A percentile compares a stretch with the other conserved stretches of the same genome.
Evolutionary conservation across 1,284 basidiomycete genomes (phyloP).

Genomic region (Pterulicium gracile): DNA sequence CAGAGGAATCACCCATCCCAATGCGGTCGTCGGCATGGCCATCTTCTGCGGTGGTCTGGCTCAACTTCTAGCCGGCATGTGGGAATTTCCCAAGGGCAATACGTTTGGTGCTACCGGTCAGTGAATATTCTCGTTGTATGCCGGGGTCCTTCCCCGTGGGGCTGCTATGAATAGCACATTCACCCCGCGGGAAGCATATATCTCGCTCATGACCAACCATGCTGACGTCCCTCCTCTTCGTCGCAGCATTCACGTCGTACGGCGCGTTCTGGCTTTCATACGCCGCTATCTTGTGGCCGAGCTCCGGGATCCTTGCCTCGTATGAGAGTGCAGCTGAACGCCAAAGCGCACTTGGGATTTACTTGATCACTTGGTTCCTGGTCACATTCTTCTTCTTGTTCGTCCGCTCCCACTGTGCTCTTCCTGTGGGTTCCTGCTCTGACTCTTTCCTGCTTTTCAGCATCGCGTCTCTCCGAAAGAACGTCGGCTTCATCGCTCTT

Average conservation of each 20-base stretch:
- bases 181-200: neutral
- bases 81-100: slow-evolving; percentile 74
- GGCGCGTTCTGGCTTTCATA: slow-evolving; percentile 83
- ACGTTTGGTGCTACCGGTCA: slow-evolving; percentile 58
- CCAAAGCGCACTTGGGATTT: slow-evolving; percentile 52
- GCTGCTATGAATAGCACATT: neutral
- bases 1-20: slow-evolving; percentile 41
- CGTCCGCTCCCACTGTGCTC: slow-evolving; percentile 18
- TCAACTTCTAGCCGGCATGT: slow-evolving; percentile 69
- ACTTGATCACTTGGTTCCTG: slow-evolving; percentile 60
- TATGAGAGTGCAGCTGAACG: slow-evolving; percentile 21
- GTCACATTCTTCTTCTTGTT: slow-evolving; percentile 55
- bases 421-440: too few species aligned
- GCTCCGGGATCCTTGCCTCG: slow-evolving; percentile 43
- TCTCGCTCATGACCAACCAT: too few species aligned
- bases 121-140: slow-evolving; percentile 15
- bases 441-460: neutral
- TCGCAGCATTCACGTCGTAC: slow-evolving; percentile 69
- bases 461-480: neutral
- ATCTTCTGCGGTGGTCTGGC: slow-evolving; percentile 75
- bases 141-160: neutral
- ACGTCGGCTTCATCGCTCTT: neutral
- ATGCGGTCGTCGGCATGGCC: slow-evolving; percentile 80
- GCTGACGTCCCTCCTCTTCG: neutral
- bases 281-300: slow-evolving; percentile 54